Base-by-base conservation (phyloP, 208 protist genomes). In the Naegleria fowleri region DNA sequence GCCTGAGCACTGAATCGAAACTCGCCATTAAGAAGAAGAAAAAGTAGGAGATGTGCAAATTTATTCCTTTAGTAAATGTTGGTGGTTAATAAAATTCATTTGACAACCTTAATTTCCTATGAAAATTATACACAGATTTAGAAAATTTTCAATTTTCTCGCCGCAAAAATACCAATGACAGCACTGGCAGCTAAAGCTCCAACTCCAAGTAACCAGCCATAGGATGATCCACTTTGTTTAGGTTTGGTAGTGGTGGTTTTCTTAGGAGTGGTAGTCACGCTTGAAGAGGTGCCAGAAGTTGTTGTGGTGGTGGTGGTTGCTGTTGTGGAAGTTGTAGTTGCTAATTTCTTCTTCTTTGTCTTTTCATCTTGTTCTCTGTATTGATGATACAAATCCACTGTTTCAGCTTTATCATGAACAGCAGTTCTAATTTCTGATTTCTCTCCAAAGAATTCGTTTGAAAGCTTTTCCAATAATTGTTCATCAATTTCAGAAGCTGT, bases 311-410 rank as follows among this genome's bases (percentile, higher is more conserved):
- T 79, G 7, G 16, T 36, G 9, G 67, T 25, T 5, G 16, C 3
- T 9, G 19, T 29, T 36, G 16, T 29, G 29, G 19, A 6, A 9
- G 7, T 1, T 7, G 19, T 25, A 13, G 5, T 79, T 36, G 19
- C 29, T 33, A 36, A 36, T 36, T 36, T 19, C n/a, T 36, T 36
- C 29, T 79, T 79, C 67, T 79, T 79, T 36, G 19, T n/a, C 67
- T 79, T 79, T 79, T 79, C 67, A 79, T 79, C 67, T 79, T 79
- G 67, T 79, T 79, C 67, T 79, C 67, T 79, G 25, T 79, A 79
- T 79, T 79, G 67, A 79, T 79, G 67, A 79, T 79, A 79, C n/a
- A 79, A 79, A 79, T 79, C 67, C 29, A 79, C 67, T 36, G 67
- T 79, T 79, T 79, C 67, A 79, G 67, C 67, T 9, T 36, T 79